Base-by-base conservation (phyloP, 768 basidiomycete genomes). In the Postia placenta region DNA sequence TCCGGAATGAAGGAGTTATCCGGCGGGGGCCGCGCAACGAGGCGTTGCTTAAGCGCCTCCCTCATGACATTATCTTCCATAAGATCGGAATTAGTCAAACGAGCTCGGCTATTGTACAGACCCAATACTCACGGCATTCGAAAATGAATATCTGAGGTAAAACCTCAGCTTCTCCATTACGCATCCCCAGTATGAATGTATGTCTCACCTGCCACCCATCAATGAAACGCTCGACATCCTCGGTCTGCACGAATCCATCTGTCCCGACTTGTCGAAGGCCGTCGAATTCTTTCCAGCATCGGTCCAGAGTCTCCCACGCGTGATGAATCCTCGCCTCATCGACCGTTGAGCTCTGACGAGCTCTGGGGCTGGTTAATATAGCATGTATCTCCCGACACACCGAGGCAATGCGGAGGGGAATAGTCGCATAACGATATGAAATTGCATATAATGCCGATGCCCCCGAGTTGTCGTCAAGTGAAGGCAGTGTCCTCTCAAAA, bases 141-240 rank as follows among this genome's bases (percentile, higher is more conserved):
- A 95, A 95, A 54, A 94, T 83, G 67, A 89, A 92, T 47, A 92
- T 87, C 82, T 88, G 42, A 45, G 17, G 38, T 27, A 19, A 23
- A 28, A 38, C 11, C 27, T 47, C 19, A 56, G 49, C 11, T 45
- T 35, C 26, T 24, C 24, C 7, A 35, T n/a, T 12, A 4, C 22
- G 30, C 46, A 47, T 48, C 49, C 19, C 20, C 45, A 35, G 22
- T 5, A 36, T 39, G 19, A 27, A 48, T 20, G n/a, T n/a, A n/a
- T n/a, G 19, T n/a, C 79, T 56, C 60, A 92, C 85, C 77, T 89
- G 86, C 92, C 92, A 95, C 27, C 85, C 83, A 59, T 87, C 83
- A 39, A 85, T 82, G 61, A 87, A 93, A 49, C 83, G 67, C 47
- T 79, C 75, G 27, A 79, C 65, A 46, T 83, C 81, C 53, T 80